A percentile compares a stretch with the other conserved stretches of the same genome.
Evolutionary conservation across 2,329 filamentous ascomycete genomes (phyloP).

Genomic region (Thielaviopsis cerberus): DNA sequence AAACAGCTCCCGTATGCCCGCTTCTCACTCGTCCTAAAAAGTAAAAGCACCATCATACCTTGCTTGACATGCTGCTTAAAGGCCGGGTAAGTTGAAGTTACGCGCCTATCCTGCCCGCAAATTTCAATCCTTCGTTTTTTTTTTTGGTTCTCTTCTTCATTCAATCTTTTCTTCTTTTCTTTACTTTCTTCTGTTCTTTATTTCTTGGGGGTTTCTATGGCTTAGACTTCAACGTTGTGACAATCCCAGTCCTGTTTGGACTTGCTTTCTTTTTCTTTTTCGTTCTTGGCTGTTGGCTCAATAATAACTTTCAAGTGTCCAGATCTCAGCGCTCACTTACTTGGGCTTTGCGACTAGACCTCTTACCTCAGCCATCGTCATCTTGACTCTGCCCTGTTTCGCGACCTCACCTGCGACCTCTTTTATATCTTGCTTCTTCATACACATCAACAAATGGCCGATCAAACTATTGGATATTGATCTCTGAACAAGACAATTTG

Average conservation of each 20-base stretch:
- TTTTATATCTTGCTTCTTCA: not conserved
- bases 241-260: not conserved
- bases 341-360: not conserved
- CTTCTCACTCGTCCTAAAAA: not conserved
- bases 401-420: not conserved
- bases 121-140: not conserved
- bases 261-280: not conserved
- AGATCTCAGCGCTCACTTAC: not conserved
- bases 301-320: not conserved
- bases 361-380: not conserved
- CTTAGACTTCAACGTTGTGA: not conserved
- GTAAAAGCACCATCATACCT: not conserved
- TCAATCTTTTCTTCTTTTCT: not conserved
- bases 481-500: not conserved
- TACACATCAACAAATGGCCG: conserved; percentile 4
- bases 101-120: not conserved
- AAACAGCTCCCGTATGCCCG: not conserved
- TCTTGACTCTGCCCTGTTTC: conserved; percentile 11
- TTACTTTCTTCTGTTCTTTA: not conserved
- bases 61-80: not conserved
- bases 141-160: not conserved
- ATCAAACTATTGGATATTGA: not conserved
- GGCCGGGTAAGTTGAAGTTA: not conserved
- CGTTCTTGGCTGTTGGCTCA: too few relatives aligned
- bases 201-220: not conserved